A percentile compares a stretch with the other conserved stretches of the same genome.
Conservation (phyloP, 176 grass and related monocot genomes). For the Carex myosuroides region DNA sequence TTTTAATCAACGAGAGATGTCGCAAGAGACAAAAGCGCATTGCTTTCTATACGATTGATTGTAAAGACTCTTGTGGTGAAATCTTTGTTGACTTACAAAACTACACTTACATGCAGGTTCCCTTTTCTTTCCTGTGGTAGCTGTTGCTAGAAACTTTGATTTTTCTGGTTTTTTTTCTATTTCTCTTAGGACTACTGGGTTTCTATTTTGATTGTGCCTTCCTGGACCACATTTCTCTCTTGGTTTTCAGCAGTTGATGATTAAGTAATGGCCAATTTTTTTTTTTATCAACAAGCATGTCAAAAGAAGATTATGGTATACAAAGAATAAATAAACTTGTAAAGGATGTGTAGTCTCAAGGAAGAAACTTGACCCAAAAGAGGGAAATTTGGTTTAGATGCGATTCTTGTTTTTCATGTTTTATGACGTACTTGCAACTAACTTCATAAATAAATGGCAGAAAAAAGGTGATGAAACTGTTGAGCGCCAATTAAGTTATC, state of each 20-base stretch:
- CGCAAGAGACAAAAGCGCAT: conserved; percentile 71
- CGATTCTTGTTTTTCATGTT: background rate
- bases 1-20: conserved; percentile 66
- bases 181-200: background rate
- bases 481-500: conserved; percentile 43
- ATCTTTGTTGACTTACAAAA: conserved; percentile 92
- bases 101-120: conserved; percentile 73
- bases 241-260: background rate
- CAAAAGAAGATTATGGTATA: background rate
- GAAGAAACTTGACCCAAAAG: background rate
- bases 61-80: conserved; percentile 90
- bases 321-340: background rate
- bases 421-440: background rate
- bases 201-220: background rate
- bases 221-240: background rate
- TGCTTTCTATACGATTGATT: conserved; percentile 83
- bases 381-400: background rate
- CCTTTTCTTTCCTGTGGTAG: conserved; percentile 5
- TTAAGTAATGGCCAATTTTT: background rate
- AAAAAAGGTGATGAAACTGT: conserved; percentile 51
- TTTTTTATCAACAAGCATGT: background rate
- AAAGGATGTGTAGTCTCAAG: background rate
- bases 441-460: conserved; percentile 17
- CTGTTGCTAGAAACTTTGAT: background rate
- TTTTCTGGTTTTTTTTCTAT: background rate